A percentile compares a stretch with the other conserved stretches of the same genome.
Conservation (phyloP, 495 filamentous ascomycete genomes). For the Annulohypoxylon bovei region DNA sequence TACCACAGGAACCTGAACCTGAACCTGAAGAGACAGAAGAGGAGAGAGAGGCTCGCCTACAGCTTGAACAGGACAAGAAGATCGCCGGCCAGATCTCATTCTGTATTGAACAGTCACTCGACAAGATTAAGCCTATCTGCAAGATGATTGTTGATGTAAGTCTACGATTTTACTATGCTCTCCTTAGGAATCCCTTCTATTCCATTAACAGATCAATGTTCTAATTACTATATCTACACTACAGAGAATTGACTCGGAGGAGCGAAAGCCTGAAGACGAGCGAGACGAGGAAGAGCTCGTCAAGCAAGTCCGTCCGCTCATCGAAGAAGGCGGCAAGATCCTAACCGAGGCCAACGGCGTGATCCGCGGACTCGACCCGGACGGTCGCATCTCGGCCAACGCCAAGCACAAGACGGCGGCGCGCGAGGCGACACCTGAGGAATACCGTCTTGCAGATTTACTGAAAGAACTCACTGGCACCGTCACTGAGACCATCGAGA, state of each 20-base stretch:
- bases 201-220: background rate
- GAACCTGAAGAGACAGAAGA: slow-evolving; percentile 59
- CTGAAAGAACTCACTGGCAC: slow-evolving; percentile 77
- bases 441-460: slow-evolving; percentile 83
- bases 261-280: slow-evolving; percentile 86
- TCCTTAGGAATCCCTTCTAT: slow-evolving; percentile 6
- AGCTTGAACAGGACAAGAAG: slow-evolving; percentile 73
- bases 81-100: slow-evolving; percentile 79
- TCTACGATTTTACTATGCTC: background rate
- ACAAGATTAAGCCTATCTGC: slow-evolving; percentile 84
- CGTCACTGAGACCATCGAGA: slow-evolving; percentile 80
- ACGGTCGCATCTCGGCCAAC: slow-evolving; percentile 83
- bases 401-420: slow-evolving; percentile 84
- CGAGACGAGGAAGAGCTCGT: slow-evolving; percentile 92
- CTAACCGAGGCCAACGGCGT: slow-evolving; percentile 88
- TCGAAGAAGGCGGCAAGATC: slow-evolving; percentile 84
- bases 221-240: background rate
- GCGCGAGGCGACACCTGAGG: slow-evolving; percentile 86
- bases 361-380: slow-evolving; percentile 90
- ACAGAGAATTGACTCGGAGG: slow-evolving; percentile 80
- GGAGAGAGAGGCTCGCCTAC: slow-evolving; percentile 63
- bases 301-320: slow-evolving; percentile 81
- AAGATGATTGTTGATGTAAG: slow-evolving; percentile 87
- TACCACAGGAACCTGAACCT: slow-evolving; percentile 57
- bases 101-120: slow-evolving; percentile 81